Evolutionary conservation across 495 filamentous ascomycete genomes (phyloP), one percentile per base, ranked within the genome.

Genomic region (Penicillium lividum): DNA sequence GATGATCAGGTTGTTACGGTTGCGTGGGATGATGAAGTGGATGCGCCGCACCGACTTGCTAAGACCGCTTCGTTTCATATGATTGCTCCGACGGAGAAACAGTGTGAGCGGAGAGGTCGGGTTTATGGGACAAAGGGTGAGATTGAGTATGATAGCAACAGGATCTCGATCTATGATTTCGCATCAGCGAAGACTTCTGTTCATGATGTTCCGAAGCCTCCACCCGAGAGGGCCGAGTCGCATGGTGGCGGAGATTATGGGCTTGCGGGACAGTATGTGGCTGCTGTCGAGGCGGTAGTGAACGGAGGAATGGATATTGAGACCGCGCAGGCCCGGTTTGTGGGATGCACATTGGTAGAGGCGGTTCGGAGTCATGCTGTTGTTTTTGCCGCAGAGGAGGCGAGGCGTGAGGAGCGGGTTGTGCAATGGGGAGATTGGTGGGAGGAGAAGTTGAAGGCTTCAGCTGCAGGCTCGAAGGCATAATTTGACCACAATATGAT

Each of bases 301-400:
- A 87, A 86, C 64, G 72, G 80, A 31, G 85, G 82, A 3, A 82
- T 85, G 84, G 68, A 68, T 31, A 89, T 91, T 1, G 76, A 82
- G 44, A 80, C 82, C 53, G 94, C 93, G 7, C 94, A 98, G 81
- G 78, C 70, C 50, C 74, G 82, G 61, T 82, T 88, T 65, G 77
- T 98, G 6, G 91, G 91, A 2, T 94, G 91, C 73, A 89, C 84
- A 0, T 68, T 94, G 3, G 91, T 95, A 55, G 95, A 98, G 64
- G 83, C 85, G 7, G 82, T 98, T 15, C 80, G 88, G 34, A 96
- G 91, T 62, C 95, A 98, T 77, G 93, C 89, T 0, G 85, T 94
- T 74, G 94, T 97, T 2, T 98, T 96, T 77, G 92, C 91, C 38
- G 93, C 93, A 0, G 95, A 98, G 73, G 88, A 96, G 64, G 91